These are phyloP conservation scores for Alternaria arborescens DNA, from an alignment of 2,329 filamentous ascomycete species.

Conservation along the genomic window DNA sequence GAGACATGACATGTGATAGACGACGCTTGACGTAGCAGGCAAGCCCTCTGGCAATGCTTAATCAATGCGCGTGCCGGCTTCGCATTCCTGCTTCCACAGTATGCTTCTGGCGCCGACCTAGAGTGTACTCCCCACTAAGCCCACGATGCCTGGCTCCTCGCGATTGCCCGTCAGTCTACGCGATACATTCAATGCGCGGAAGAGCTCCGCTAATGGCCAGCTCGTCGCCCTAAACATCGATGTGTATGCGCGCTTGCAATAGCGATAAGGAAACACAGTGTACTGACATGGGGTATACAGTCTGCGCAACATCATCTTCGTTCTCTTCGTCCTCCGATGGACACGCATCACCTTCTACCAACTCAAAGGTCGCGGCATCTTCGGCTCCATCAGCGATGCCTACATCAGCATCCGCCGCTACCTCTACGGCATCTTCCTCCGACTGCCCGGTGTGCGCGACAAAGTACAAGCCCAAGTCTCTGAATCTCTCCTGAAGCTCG, in stretches of 20 bases:
- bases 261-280: background rate
- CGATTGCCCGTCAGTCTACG: constrained; percentile 76
- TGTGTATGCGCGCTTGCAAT: constrained; percentile 61
- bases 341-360: constrained; percentile 82
- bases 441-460: constrained; percentile 82
- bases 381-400: constrained; percentile 78
- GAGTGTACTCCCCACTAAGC: background rate
- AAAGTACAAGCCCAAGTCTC: constrained; percentile 86
- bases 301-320: constrained; percentile 85
- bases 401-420: constrained; percentile 76
- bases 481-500: constrained; percentile 80
- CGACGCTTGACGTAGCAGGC: constrained; percentile 11
- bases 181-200: constrained; percentile 71
- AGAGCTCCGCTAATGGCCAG: constrained; percentile 62
- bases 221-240: constrained; percentile 71
- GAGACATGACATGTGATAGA: constrained; percentile 6
- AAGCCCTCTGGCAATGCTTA: constrained; percentile 11
- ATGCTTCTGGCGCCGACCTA: background rate
- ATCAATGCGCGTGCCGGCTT: constrained; percentile 1
- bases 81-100: constrained; percentile 3
- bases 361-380: constrained; percentile 84
- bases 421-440: constrained; percentile 85
- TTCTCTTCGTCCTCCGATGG: constrained; percentile 86
- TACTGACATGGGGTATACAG: constrained; percentile 43
- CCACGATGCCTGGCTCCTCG: constrained; percentile 64